Evolutionary conservation across 306 rosid species (phyloP), one percentile per base, ranked within the genome.

Genomic region (Malus sieversii): DNA sequence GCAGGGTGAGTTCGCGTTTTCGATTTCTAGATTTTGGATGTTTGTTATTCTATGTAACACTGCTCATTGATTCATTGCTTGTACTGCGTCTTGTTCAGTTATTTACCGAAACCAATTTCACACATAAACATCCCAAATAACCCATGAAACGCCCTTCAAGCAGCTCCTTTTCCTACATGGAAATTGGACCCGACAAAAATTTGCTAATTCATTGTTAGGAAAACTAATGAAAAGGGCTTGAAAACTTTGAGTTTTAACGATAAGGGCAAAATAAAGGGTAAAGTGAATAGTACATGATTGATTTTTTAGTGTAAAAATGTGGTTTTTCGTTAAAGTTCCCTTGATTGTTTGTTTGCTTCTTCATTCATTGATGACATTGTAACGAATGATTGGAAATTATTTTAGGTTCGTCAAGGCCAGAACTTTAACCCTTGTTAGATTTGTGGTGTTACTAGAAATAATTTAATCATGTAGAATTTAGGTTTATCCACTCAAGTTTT

Each of bases 1-100:
- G 97, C 88, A 87, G 90, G 92, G 97, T 93, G 62, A 35, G 72
- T 22, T 44, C 5, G 4, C 6, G 0, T 1, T 6, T 57, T 1
- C 6, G 8, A 29, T 52, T 15, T 14, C 0, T 23, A 6, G 10
- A 8, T 3, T n/a, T 5, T 64, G 11, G 16, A 5, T 32, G 23
- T 3, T 32, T 35, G 25, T 8, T 9, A 1, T 18, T 19, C 1
- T 66, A 48, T 8, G 1, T 30, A 5, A 30, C 8, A 10, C 22
- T n/a, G 9, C 8, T 7, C 3, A 5, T 8, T 57, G 53, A 33
- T 72, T 35, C 30, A 4, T 72, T n/a, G 44, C 4, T 20, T 18
- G 72, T 7, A 6, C 12, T 4, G 16, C 44, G 12, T 38, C 18
- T 4, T 27, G 3, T 48, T 15, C 15, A 14, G 8, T 18, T 15